Conservation (phyloP, 352 stramenopile genomes). For the Aphanomyces astaci region DNA sequence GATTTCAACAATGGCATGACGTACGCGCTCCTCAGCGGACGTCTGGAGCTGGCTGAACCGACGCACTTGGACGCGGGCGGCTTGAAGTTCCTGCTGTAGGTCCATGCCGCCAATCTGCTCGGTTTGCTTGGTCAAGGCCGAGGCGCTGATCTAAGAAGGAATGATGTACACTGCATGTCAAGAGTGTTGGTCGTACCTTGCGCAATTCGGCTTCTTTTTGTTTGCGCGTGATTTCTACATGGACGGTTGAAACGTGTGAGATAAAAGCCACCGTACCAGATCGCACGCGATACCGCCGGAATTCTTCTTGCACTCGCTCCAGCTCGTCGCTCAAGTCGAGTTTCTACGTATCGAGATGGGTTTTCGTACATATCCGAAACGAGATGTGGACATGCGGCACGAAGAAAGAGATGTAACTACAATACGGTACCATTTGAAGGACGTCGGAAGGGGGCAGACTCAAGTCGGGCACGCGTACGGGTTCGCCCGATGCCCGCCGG, state of each 20-base stretch:
- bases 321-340: conserved; percentile 75
- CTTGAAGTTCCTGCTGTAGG: conserved; percentile 57
- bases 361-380: background rate
- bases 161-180: background rate
- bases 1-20: conserved; percentile 8
- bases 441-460: conserved; percentile 69
- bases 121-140: conserved; percentile 59
- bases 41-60: conserved; percentile 64
- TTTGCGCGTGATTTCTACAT: conserved; percentile 79
- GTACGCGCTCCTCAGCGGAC: conserved; percentile 67
- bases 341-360: conserved; percentile 40
- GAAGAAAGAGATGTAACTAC: background rate
- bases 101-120: conserved; percentile 75
- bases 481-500: conserved; percentile 47
- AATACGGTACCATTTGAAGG: conserved; percentile 51
- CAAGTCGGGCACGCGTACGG: conserved; percentile 47
- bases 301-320: conserved; percentile 80
- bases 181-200: conserved; percentile 38
- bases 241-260: background rate
- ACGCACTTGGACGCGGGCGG: conserved; percentile 61
- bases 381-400: too few relatives aligned
- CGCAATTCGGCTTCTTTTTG: conserved; percentile 82
- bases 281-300: conserved; percentile 76
- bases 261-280: conserved; percentile 34
- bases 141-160: conserved; percentile 66